Evolutionary conservation across 495 filamentous ascomycete genomes (phyloP).

Genomic region (Elasticomyces elasticus): DNA sequence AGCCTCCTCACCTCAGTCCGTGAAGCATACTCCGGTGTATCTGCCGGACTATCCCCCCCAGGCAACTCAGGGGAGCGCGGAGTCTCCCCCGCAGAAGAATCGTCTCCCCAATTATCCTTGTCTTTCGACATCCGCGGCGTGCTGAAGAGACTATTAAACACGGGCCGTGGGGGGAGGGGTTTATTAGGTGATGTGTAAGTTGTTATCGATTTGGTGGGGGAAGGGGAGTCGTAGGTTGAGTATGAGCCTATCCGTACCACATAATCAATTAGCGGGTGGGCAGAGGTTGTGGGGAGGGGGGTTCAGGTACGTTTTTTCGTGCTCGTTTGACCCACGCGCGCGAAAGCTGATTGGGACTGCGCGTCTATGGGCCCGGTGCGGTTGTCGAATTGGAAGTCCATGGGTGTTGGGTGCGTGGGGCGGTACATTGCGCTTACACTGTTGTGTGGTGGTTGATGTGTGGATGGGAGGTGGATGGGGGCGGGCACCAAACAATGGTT

Average conservation of each 20-base stretch:
- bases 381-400: conserved; percentile 60
- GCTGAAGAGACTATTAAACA: conserved; percentile 58
- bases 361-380: conserved; percentile 45
- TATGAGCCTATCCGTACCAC: conserved; percentile 19
- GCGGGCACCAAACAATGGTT: no score
- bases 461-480: no score
- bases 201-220: conserved; percentile 39
- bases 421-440: conserved; percentile 14
- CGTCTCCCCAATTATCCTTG: conserved; percentile 60
- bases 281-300: no score
- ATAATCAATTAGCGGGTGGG: no score
- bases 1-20: conserved; percentile 22
- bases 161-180: conserved; percentile 38
- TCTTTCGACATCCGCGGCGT: conserved; percentile 72
- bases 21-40: conserved; percentile 33
- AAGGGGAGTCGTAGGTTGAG: conserved; percentile 41
- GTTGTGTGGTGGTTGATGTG: no score
- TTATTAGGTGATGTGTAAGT: no score
- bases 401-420: conserved; percentile 34
- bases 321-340: conserved; percentile 36
- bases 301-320: conserved; percentile 16
- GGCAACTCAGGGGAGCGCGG: conserved; percentile 59
- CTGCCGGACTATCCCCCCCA: conserved; percentile 62
- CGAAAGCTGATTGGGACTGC: conserved; percentile 49
- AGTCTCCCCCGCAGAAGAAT: conserved; percentile 66